phyloP scores from a whole-genome alignment of 176 grass and related monocot species.

The Olyra latifolia region DNA sequence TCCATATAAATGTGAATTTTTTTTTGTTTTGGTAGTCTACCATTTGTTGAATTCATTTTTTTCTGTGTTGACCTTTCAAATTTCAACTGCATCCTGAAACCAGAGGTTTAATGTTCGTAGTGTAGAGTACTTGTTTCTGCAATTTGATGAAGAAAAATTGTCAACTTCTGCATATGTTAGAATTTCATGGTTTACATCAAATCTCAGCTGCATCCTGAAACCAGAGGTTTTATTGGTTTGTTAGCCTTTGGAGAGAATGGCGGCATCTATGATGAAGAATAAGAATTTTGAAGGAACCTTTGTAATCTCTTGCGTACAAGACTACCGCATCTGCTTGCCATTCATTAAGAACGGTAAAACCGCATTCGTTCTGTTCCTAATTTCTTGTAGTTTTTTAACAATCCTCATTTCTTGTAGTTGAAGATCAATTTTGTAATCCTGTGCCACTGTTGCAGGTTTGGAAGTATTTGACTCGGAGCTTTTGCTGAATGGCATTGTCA shows the following conservation, averaged over 20 bases:
- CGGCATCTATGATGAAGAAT: slow-evolving; percentile 43
- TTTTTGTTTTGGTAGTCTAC: slow-evolving; percentile 19
- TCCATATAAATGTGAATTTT: not conserved
- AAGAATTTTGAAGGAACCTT: slow-evolving; percentile 47
- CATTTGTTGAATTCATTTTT: slow-evolving; percentile 15
- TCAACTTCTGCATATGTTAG: not conserved
- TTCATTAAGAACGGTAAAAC: slow-evolving; percentile 44
- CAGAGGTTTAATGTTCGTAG: slow-evolving; percentile 10
- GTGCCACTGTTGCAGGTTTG: slow-evolving; percentile 50
- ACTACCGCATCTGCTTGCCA: slow-evolving; percentile 49
- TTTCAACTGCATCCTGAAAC: not conserved
- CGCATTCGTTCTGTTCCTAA: not conserved
- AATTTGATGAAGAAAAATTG: not conserved
- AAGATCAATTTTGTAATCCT: not conserved
- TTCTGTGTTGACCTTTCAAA: not conserved
- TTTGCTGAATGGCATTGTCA: slow-evolving; percentile 79
- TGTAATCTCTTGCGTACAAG: slow-evolving; percentile 66
- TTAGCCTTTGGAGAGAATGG: slow-evolving; percentile 44
- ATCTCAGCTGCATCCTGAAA: no score
- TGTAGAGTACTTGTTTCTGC: not conserved
- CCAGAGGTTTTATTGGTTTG: slow-evolving; percentile 3
- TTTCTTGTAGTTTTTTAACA: not conserved
- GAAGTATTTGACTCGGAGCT: slow-evolving; percentile 74
- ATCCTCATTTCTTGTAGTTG: not conserved
- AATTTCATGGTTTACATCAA: slow-evolving; percentile 5